Evolutionary conservation across 2,329 filamentous ascomycete genomes (phyloP).

Genomic region (Hirsutella thompsonii): DNA sequence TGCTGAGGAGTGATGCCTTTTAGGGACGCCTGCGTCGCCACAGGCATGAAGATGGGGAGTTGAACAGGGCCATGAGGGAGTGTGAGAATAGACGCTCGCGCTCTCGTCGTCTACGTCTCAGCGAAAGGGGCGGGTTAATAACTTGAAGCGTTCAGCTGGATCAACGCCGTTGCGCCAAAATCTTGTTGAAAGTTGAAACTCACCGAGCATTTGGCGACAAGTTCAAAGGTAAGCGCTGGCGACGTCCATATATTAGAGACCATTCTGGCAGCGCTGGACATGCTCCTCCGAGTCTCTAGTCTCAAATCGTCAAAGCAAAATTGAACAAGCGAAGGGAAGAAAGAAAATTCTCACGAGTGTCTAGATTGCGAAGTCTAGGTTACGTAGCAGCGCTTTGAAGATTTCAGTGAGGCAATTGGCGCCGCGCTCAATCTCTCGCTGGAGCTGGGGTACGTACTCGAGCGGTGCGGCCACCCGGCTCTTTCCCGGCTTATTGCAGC

Average conservation of each 20-base stretch:
- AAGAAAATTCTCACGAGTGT: too few relatives aligned
- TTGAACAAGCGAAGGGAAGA: too few relatives aligned
- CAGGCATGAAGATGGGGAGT: slow-evolving; percentile 95
- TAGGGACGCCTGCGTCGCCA: slow-evolving; percentile 89
- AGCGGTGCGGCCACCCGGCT: slow-evolving; percentile 10
- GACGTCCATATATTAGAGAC: slow-evolving; percentile 38
- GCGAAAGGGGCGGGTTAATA: neutral
- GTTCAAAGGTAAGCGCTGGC: slow-evolving; percentile 64
- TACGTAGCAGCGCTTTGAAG: neutral
- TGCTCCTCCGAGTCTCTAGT: slow-evolving; percentile 4
- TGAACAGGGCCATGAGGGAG: slow-evolving; percentile 86
- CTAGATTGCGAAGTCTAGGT: neutral
- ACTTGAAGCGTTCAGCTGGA: too few relatives aligned
- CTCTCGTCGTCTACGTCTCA: slow-evolving; percentile 72
- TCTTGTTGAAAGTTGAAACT: slow-evolving; percentile 16
- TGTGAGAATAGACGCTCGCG: slow-evolving; percentile 74
- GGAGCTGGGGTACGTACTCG: neutral
- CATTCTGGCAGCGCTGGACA: slow-evolving; percentile 29
- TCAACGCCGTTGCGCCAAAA: neutral
- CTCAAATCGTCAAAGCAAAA: neutral
- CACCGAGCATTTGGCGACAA: slow-evolving; percentile 71
- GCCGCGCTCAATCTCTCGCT: too few relatives aligned
- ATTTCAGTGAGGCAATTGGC: too few relatives aligned
- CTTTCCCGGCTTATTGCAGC: slow-evolving; percentile 14
- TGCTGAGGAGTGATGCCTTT: slow-evolving; percentile 92